These are phyloP conservation scores for Cyclostephanos tholiformis DNA, from an alignment of 108 stramenopile genomes.

Conservation along the genomic window DNA sequence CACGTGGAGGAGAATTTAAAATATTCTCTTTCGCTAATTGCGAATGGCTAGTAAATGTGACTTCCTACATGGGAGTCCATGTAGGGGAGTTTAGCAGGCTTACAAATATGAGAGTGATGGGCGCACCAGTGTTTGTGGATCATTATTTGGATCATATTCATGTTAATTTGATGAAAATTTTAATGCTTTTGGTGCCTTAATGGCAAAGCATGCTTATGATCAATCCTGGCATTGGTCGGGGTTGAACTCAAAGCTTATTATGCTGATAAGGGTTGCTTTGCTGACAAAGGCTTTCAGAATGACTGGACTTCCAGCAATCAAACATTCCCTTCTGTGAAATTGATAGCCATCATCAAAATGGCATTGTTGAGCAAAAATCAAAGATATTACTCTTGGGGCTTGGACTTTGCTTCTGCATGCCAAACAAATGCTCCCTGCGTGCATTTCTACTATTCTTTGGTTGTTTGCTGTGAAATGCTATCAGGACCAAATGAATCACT, in stretches of 20 bases:
- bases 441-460: conserved; percentile 31
- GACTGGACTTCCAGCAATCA: conserved; percentile 15
- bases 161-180: conserved; percentile 25
- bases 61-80: no score
- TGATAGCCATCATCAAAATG: conserved; percentile 14
- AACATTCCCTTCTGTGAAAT: conserved; percentile 26
- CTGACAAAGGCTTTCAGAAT: no score
- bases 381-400: conserved; percentile 12
- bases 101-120: conserved; percentile 50
- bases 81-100: no score
- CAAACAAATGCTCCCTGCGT: conserved; percentile 10
- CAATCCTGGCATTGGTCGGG: conserved; percentile 4
- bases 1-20: no score
- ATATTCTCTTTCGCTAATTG: no score
- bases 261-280: conserved; percentile 48
- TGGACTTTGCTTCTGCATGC: conserved; percentile 25
- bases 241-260: conserved; percentile 35
- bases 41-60: no score
- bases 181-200: conserved; percentile 9
- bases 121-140: conserved; percentile 16
- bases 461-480: conserved; percentile 49
- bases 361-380: conserved; percentile 26
- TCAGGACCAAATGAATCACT: conserved; percentile 39
- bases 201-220: conserved; percentile 37
- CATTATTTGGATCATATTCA: conserved; percentile 11